These are phyloP conservation scores for Decorospora gaudefroyi DNA, from an alignment of 2,329 filamentous ascomycete species.

Conservation along the genomic window DNA sequence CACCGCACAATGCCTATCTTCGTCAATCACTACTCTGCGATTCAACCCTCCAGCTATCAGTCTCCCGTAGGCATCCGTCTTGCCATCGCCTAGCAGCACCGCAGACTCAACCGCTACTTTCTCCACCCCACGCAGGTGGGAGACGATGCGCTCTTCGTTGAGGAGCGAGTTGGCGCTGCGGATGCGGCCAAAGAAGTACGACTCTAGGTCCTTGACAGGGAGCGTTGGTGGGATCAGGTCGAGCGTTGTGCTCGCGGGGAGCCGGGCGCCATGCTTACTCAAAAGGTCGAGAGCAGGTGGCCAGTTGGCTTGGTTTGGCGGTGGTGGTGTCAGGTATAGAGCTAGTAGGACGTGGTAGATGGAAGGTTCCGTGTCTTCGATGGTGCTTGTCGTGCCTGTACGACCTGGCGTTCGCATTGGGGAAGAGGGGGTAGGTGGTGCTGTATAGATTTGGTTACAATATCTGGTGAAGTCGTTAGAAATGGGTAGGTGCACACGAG, in stretches of 20 bases:
- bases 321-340: slow-evolving; percentile 81
- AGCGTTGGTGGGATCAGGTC: slow-evolving; percentile 81
- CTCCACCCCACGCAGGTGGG: slow-evolving; percentile 75
- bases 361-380: slow-evolving; percentile 66
- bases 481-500: neutral
- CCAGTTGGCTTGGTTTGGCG: slow-evolving; percentile 72
- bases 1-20: slow-evolving; percentile 87
- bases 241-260: slow-evolving; percentile 85
- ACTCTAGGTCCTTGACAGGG: slow-evolving; percentile 77
- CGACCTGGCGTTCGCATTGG: slow-evolving; percentile 2
- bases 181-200: slow-evolving; percentile 91
- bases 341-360: slow-evolving; percentile 92
- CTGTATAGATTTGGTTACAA: slow-evolving; percentile 82
- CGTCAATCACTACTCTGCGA: slow-evolving; percentile 75
- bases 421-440: slow-evolving; percentile 31
- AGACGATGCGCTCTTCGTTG: slow-evolving; percentile 78
- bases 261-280: slow-evolving; percentile 87
- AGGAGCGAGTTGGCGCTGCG: slow-evolving; percentile 80
- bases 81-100: slow-evolving; percentile 74
- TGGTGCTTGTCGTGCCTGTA: slow-evolving; percentile 37
- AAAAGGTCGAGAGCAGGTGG: slow-evolving; percentile 82
- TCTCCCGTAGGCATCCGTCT: slow-evolving; percentile 58
- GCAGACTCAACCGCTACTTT: slow-evolving; percentile 75
- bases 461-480: slow-evolving; percentile 61
- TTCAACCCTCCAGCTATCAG: slow-evolving; percentile 60